Base-by-base conservation (phyloP, 2,329 filamentous ascomycete genomes). In the Sporothrix luriei region DNA sequence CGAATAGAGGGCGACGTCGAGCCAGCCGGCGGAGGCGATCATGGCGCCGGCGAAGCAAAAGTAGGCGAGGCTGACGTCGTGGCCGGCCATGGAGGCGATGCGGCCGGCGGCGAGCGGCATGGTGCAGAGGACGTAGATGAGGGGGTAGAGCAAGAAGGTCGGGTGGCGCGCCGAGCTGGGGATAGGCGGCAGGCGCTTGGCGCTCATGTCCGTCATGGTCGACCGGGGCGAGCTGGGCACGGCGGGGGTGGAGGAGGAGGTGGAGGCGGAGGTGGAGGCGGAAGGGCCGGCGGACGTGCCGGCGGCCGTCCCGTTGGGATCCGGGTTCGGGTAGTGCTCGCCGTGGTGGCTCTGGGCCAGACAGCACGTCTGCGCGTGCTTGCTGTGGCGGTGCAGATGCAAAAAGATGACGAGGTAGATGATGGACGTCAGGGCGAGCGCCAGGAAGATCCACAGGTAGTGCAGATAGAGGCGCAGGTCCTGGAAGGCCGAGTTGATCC, bases 101-200 rank as follows among this genome's bases (percentile, higher is more conserved):
- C 89, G 85, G 16, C 88, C 87, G 0, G 86, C 82, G 4, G 88
- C 88, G 0, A 92, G 81, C 0, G 90, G 90, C 0, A 88, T 82
- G 0, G 89, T 91, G 75, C 89, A 90, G n/a, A 90, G 74, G 7
- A 90, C 83, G 76, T 91, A 91, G 72, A 91, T 88, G 73, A 89
- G 75, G 0, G 90, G 90, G 71, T 92, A 92, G 9, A 90, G 81
- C 40, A 90, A 86, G 72, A 91, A 87, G 10, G 86, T 82, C 5
- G 82, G 83, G 71, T 85, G 82, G 71, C 79, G 80, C 1, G 77
- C 75, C 1, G 76, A 78, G 13, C 71, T 65, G 2, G 74, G 74
- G 62, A 75, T 73, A 0, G 75, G 74, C 9, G 75, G 75, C 26
- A 78, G 71, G 4, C 73, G 74, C 70, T 76, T 77, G 72, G 68